phyloP scores from a whole-genome alignment of 768 basidiomycete species.

The Kwoniella botswanensis region DNA sequence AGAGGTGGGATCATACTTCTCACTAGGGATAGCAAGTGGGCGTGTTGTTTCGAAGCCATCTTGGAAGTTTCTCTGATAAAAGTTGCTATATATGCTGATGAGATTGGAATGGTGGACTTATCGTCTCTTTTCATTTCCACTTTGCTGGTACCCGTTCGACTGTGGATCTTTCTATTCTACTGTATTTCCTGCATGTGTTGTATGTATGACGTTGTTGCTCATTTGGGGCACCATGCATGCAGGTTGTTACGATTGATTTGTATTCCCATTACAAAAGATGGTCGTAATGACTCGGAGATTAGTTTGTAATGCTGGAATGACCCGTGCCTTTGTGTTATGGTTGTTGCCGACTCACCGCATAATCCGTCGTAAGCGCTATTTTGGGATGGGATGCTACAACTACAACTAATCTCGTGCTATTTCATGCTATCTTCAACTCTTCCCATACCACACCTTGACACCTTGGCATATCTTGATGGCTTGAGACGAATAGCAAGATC shows the following conservation, averaged over 20 bases:
- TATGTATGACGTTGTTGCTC: not conserved
- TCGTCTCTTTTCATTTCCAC: too few relatives aligned
- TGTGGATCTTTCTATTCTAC: not conserved
- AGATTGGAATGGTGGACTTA: not conserved
- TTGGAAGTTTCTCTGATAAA: not conserved
- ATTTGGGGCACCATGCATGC: not conserved
- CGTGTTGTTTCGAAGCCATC: constrained; percentile 44
- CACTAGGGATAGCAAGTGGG: constrained; percentile 63
- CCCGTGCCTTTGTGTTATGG: not conserved
- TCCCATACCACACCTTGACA: not conserved
- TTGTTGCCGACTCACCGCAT: constrained; percentile 1
- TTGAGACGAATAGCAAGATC: not conserved
- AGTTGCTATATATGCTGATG: not conserved
- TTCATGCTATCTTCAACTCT: not conserved
- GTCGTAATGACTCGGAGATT: not conserved
- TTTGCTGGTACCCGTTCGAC: too few relatives aligned
- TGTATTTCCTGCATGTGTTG: not conserved
- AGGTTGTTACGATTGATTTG: not conserved
- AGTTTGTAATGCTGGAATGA: not conserved
- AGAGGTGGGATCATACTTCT: constrained; percentile 87
- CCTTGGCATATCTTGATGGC: too few relatives aligned
- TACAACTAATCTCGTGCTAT: not conserved
- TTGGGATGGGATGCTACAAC: not conserved
- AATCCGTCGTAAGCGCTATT: not conserved
- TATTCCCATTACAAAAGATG: not conserved